Evolutionary conservation across 1,139 yeast genomes (phyloP), one percentile per base, ranked within the genome.

Genomic region (Candida neerlandica): DNA sequence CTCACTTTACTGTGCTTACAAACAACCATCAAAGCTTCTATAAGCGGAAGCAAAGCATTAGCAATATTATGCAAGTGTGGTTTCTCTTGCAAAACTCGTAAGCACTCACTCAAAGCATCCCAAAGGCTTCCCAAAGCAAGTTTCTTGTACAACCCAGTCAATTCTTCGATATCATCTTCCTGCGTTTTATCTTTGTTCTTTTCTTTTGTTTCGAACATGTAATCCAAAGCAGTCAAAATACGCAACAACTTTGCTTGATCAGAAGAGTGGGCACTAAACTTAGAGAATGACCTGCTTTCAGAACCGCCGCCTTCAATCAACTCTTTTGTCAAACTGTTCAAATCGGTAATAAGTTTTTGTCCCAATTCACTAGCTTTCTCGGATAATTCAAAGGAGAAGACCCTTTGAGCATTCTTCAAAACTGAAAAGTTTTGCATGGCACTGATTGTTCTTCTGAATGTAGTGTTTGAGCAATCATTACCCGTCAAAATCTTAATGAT

Each of bases 21-120:
- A 37, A 94, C 95, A 49, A 92, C 97, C 97, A 94, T 90, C 54
- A 94, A 73, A 0, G 97, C 85, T 65, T 94, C 99, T 57, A 94
- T 91, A 53, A 90, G 68, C 0, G 98, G 98, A 29, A 94, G 73
- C 37, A 92, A 70, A 1, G 91, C 87, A 1, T 96, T 88, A 1
- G 96, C 94, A 44, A 90, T 81, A 53, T 86, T 86, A 11, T 82
- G 71, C 48, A 80, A 66, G 32, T 67, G 66, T 32, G 71, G 66
- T 39, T 73, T 73, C 14, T 76, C 80, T 57, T 82, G 85, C 59
- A 90, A 72, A 6, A 81, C 74, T 42, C 84, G 70, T 56, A 94
- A 71, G 56, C 95, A 85, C 41, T 84, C 87, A 68, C 96, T 88
- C 45, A 94, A 75, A 0, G 95, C 88, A 46, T 85, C 87, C 99